phyloP scores from a whole-genome alignment of 257 asterid genomes.

The Scutellaria barbata region DNA sequence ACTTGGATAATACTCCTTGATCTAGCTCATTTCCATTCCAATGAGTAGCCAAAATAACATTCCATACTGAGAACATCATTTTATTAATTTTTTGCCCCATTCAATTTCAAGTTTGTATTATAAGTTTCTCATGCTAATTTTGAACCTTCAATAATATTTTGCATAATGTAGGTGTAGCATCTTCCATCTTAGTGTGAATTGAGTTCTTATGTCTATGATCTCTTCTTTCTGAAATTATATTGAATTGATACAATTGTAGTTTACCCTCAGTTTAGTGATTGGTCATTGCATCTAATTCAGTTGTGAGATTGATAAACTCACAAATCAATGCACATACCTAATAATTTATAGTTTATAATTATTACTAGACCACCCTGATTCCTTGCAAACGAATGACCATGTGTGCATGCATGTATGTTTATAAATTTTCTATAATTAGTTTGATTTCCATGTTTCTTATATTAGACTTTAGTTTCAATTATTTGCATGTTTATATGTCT shows the following conservation, averaged over 20 bases:
- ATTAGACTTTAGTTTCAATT: constrained; percentile 23
- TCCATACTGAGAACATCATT: neutral
- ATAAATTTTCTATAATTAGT: neutral
- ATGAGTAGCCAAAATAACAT: constrained; percentile 21
- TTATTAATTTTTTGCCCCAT: neutral
- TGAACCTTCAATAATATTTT: constrained; percentile 1
- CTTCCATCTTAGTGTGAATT: constrained; percentile 8
- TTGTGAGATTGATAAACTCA: constrained; percentile 25
- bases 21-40: neutral
- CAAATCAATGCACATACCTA: constrained; percentile 2
- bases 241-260: neutral
- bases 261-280: neutral
- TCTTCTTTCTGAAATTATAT: neutral
- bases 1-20: constrained; percentile 14
- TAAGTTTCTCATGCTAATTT: neutral
- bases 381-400: constrained; percentile 5
- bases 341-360: neutral
- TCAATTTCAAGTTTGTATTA: neutral
- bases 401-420: constrained; percentile 1
- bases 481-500: constrained; percentile 31
- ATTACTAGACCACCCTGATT: neutral
- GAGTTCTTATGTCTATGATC: neutral
- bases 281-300: neutral
- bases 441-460: constrained; percentile 7
- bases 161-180: neutral